phyloP scores from a whole-genome alignment of 192 early-diverging fungal genomes.

The Globomyces pollinis-pini region DNA sequence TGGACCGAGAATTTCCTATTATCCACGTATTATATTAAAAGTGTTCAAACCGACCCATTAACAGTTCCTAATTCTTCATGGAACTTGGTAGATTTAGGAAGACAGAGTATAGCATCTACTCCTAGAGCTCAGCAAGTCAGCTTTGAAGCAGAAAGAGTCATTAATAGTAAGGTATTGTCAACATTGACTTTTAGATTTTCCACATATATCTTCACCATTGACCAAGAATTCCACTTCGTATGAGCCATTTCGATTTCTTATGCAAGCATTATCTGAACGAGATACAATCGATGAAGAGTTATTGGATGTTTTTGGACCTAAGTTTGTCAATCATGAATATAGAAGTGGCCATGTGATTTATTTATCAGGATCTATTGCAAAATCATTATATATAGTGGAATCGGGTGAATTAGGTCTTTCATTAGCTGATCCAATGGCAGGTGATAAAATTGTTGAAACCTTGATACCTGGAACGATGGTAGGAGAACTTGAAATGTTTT shows the following conservation, averaged over 20 bases:
- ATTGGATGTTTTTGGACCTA: slow-evolving; percentile 2
- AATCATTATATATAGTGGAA: slow-evolving; percentile 70
- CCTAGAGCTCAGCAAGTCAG: slow-evolving; percentile 19
- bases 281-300: slow-evolving; percentile 5
- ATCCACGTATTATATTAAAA: slow-evolving; percentile 53
- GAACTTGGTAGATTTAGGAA: neutral
- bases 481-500: slow-evolving; percentile 79
- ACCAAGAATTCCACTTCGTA: neutral
- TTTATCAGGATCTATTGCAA: slow-evolving; percentile 46
- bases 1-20: slow-evolving; percentile 90
- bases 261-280: slow-evolving; percentile 26
- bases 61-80: neutral
- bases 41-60: slow-evolving; percentile 18
- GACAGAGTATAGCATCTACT: slow-evolving; percentile 13
- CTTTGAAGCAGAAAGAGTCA: slow-evolving; percentile 18
- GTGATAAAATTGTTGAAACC: slow-evolving; percentile 59
- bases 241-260: slow-evolving; percentile 12
- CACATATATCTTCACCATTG: slow-evolving; percentile 8
- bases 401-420: slow-evolving; percentile 57
- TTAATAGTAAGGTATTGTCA: no score
- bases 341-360: slow-evolving; percentile 57
- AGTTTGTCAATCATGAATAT: slow-evolving; percentile 55
- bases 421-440: slow-evolving; percentile 21
- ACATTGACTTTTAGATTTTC: slow-evolving; percentile 9
- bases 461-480: slow-evolving; percentile 87